Evolutionary conservation across 2,329 filamentous ascomycete genomes (phyloP), one percentile per base, ranked within the genome.

Genomic region (Aspergillus calidoustus): DNA sequence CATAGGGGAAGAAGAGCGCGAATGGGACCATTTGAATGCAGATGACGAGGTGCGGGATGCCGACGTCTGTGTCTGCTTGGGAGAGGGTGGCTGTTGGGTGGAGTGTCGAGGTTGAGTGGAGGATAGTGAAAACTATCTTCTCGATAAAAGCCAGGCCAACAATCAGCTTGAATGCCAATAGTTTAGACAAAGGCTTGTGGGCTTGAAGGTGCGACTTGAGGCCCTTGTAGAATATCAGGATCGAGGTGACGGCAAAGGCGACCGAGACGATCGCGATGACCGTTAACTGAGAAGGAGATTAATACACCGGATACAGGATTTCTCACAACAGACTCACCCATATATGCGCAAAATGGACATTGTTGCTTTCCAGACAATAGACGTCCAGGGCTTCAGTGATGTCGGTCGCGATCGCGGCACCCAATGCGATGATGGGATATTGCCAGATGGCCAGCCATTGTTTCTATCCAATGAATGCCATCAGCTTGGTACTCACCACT

Each of bases 141-240:
- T 76, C 71, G 1, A 75, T 4, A 43, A 75, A 72, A 0, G 64
- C 66, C 6, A 76, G 49, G 52, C 68, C 68, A 22, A 78, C 67
- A 25, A 78, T 71, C 11, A 76, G 59, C 59, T 78, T 78, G 64
- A 77, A 76, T 0, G 73, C 71, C 17, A 72, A 43, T 1, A 78
- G 66, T 52, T 78, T 78, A 7, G 64, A 55, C 9, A 77, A 49
- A 7, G 74, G 70, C 56, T 72, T 66, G 64, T 75, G 68, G 15
- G 69, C 65, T 13, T 64, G 59, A 30, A 77, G 65, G 9, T 71
- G 56, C 3, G 57, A 30, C 49, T 71, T 73, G 17, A 75, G 62
- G 0, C 61, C 64, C 7, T 19, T 47, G 55, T 75, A 76, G 52
- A 76, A 73, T 7, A 50, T 59, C 7, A 77, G 58, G 4, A 73